These are phyloP conservation scores for Talaromyces marneffei DNA, from an alignment of 2,329 filamentous ascomycete genomes.

Conservation along the genomic window DNA sequence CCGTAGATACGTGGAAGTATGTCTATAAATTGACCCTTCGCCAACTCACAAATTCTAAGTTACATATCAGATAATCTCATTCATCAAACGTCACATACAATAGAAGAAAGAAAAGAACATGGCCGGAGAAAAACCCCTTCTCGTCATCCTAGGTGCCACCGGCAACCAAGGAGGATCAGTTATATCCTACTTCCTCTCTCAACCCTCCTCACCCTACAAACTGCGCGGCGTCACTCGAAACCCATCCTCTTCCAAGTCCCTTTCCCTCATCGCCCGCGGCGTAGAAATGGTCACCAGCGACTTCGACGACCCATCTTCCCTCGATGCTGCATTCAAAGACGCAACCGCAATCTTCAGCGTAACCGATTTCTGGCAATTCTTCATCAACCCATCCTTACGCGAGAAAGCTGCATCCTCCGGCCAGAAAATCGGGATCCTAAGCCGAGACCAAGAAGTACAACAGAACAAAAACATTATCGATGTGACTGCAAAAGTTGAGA, in stretches of 20 bases:
- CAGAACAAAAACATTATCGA: constrained; percentile 49
- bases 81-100: not conserved
- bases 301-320: constrained; percentile 23
- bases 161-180: constrained; percentile 35
- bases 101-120: not conserved
- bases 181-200: not conserved
- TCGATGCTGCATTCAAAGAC: constrained; percentile 30
- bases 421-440: not conserved
- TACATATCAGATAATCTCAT: not conserved
- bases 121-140: not conserved
- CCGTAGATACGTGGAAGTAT: not conserved
- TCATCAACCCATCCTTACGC: constrained; percentile 21
- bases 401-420: not conserved
- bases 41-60: too few relatives aligned
- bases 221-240: constrained; percentile 31
- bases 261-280: constrained; percentile 20
- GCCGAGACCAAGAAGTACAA: not conserved
- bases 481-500: constrained; percentile 37
- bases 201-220: constrained; percentile 18
- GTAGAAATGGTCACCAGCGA: constrained; percentile 27
- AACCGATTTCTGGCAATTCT: constrained; percentile 42
- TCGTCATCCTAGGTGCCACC: constrained; percentile 55
- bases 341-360: constrained; percentile 51
- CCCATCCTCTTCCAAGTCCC: constrained; percentile 20
- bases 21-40: not conserved